phyloP scores from a whole-genome alignment of 805 yeast genomes.

The Ogataea neopini region DNA sequence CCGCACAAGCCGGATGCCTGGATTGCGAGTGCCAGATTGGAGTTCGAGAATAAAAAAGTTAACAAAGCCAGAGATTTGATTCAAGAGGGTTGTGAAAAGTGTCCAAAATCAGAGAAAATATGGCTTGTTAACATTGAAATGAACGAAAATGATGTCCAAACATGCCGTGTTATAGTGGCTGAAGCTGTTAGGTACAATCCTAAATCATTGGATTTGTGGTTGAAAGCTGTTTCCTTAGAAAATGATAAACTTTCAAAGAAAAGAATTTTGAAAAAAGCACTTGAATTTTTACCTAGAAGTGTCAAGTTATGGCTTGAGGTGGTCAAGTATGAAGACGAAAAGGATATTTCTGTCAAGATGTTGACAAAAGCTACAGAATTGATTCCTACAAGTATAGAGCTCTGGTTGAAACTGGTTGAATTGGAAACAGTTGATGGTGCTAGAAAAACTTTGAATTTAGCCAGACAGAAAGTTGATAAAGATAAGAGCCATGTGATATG shows the following conservation, averaged over 20 bases:
- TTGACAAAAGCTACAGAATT: conserved; percentile 66
- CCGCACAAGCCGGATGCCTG: conserved; percentile 77
- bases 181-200: conserved; percentile 63
- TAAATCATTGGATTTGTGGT: conserved; percentile 67
- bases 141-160: conserved; percentile 44
- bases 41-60: conserved; percentile 59
- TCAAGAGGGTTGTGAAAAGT: conserved; percentile 69
- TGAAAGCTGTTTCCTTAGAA: conserved; percentile 68
- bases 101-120: conserved; percentile 66
- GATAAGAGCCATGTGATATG: conserved; percentile 56
- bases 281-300: conserved; percentile 61
- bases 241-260: conserved; percentile 52
- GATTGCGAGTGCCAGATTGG: conserved; percentile 84
- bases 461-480: conserved; percentile 55
- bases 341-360: conserved; percentile 50
- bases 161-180: conserved; percentile 59
- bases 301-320: conserved; percentile 69
- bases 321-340: conserved; percentile 57
- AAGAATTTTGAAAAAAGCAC: conserved; percentile 65
- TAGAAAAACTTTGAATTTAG: conserved; percentile 54
- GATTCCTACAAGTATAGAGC: conserved; percentile 60
- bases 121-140: conserved; percentile 83
- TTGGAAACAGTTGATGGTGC: conserved; percentile 49
- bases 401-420: conserved; percentile 64
- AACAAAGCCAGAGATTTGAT: conserved; percentile 60